Evolutionary conservation across 2,329 filamentous ascomycete genomes (phyloP).

Genomic region (Thielaviopsis punctulata): DNA sequence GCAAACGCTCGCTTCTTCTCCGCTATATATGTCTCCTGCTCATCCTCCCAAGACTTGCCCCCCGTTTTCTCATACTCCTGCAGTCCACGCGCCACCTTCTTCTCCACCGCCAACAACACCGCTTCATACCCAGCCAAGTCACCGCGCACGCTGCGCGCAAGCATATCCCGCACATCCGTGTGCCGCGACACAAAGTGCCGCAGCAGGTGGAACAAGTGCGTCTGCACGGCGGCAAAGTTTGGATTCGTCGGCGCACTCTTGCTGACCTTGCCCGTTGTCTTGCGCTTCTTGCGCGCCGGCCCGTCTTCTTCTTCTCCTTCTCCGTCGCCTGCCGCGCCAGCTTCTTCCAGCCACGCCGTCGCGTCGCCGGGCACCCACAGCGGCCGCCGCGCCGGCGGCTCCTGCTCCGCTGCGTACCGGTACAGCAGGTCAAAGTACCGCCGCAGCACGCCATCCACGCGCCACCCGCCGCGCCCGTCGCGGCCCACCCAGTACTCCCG

Average conservation of each 20-base stretch:
- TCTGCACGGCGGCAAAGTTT: slow-evolving; percentile 69
- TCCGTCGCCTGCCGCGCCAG: slow-evolving; percentile 20
- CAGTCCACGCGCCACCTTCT: slow-evolving; percentile 54
- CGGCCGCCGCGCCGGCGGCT: slow-evolving; percentile 49
- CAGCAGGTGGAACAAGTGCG: slow-evolving; percentile 84
- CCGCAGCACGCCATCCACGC: slow-evolving; percentile 73
- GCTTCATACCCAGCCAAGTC: slow-evolving; percentile 64
- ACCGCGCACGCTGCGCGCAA: slow-evolving; percentile 50
- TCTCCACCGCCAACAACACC: slow-evolving; percentile 59
- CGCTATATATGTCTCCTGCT: slow-evolving; percentile 15
- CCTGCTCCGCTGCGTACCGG: slow-evolving; percentile 49
- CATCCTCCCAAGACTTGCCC: slow-evolving; percentile 31
- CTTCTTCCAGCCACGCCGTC: slow-evolving; percentile 26
- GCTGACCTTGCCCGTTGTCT: slow-evolving; percentile 15
- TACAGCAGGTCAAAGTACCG: slow-evolving; percentile 86
- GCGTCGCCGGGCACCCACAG: slow-evolving; percentile 53
- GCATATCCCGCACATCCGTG: slow-evolving; percentile 69
- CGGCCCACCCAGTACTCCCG: slow-evolving; percentile 75
- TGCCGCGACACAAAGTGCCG: slow-evolving; percentile 65
- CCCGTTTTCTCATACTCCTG: slow-evolving; percentile 43
- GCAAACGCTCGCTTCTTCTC: slow-evolving; percentile 9
- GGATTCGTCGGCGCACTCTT: slow-evolving; percentile 14
- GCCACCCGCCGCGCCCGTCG: slow-evolving; percentile 67
- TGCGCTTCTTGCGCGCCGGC: slow-evolving; percentile 35
- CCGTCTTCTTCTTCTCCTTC: slow-evolving; percentile 18